phyloP scores from a whole-genome alignment of 2,329 filamentous ascomycete genomes.

The Biscogniauxia mediterranea region DNA sequence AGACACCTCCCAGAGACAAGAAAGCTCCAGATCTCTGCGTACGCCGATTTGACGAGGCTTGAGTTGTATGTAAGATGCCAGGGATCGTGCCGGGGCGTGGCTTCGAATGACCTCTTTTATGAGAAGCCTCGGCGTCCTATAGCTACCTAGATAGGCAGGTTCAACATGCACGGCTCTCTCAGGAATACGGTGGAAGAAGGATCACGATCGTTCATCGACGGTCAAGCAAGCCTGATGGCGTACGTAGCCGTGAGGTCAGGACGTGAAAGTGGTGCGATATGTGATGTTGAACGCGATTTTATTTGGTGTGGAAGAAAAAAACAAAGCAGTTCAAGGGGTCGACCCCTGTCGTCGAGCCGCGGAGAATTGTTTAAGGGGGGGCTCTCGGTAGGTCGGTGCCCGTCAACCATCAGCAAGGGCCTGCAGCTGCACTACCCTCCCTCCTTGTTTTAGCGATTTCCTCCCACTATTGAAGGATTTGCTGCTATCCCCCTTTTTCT shows the following conservation, averaged over 20 bases:
- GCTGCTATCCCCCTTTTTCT: background rate
- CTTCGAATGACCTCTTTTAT: background rate
- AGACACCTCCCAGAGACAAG: background rate
- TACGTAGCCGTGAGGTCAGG: background rate
- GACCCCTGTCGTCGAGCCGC: background rate
- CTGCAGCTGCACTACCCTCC: slow-evolving; percentile 4
- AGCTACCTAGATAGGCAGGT: background rate
- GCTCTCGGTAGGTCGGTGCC: slow-evolving; percentile 1
- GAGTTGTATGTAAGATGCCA: background rate
- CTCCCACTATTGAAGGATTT: background rate
- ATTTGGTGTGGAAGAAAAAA: background rate
- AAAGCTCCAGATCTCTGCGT: background rate
- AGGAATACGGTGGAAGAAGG: background rate
- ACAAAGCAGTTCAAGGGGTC: background rate
- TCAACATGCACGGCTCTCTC: background rate
- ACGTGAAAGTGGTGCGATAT: background rate
- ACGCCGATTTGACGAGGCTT: background rate
- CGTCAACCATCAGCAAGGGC: slow-evolving; percentile 8
- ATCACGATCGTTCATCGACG: background rate
- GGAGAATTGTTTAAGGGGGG: background rate
- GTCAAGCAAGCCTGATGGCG: background rate
- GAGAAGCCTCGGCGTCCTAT: background rate
- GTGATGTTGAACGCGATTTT: background rate
- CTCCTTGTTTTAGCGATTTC: background rate
- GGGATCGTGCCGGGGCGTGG: background rate